phyloP scores from a whole-genome alignment of 2,329 filamentous ascomycete species.

The Phoma herbarum region DNA sequence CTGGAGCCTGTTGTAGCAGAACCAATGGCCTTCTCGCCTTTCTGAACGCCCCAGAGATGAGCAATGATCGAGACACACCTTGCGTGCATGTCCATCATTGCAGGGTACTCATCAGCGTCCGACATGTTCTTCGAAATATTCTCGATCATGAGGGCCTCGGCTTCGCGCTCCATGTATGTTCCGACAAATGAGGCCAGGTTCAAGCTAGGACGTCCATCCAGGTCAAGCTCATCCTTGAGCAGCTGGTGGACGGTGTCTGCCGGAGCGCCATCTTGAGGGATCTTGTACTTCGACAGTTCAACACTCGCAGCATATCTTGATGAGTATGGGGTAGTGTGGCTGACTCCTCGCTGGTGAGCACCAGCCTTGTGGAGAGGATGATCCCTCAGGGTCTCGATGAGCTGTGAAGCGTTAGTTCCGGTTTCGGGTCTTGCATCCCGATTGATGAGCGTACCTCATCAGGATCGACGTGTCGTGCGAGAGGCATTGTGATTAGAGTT shows the following conservation, averaged over 20 bases:
- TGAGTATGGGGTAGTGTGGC: slow-evolving; percentile 65
- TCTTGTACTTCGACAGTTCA: slow-evolving; percentile 68
- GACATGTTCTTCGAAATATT: slow-evolving; percentile 76
- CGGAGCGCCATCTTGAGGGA: slow-evolving; percentile 66
- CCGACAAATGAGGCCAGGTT: slow-evolving; percentile 75
- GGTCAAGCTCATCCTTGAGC: slow-evolving; percentile 55
- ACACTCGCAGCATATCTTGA: slow-evolving; percentile 64
- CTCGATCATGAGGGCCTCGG: slow-evolving; percentile 70
- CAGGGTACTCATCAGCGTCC: slow-evolving; percentile 65
- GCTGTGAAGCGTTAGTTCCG: slow-evolving; percentile 26
- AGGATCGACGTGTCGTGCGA: slow-evolving; percentile 63
- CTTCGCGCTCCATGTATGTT: slow-evolving; percentile 75
- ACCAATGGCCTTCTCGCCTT: slow-evolving; percentile 71
- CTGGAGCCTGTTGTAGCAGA: slow-evolving; percentile 75
- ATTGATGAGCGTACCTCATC: slow-evolving; percentile 44
- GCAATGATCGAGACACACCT: slow-evolving; percentile 75
- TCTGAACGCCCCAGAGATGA: slow-evolving; percentile 70
- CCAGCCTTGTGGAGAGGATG: slow-evolving; percentile 52
- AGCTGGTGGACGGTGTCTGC: slow-evolving; percentile 72
- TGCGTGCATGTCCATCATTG: slow-evolving; percentile 65
- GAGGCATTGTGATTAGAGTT: slow-evolving; percentile 53
- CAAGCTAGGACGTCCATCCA: slow-evolving; percentile 65
- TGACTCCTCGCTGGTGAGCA: slow-evolving; percentile 51
- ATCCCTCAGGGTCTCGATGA: slow-evolving; percentile 63
- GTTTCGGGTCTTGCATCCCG: neutral